These are phyloP conservation scores for Hypericum androsaemum DNA, from an alignment of 345 rosid species.

Conservation along the genomic window DNA sequence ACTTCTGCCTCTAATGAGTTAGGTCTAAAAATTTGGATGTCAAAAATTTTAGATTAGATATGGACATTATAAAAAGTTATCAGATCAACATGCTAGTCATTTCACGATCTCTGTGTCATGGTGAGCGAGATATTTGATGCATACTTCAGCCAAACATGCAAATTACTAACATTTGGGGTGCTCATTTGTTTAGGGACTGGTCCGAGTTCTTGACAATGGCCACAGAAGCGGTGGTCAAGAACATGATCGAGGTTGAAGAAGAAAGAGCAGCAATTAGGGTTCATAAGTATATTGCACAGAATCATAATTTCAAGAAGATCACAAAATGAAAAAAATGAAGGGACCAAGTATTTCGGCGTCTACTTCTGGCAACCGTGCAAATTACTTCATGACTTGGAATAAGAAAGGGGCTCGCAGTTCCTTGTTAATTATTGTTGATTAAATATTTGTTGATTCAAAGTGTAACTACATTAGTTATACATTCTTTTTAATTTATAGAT, in stretches of 20 bases:
- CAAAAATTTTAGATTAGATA: no score
- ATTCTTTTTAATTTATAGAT: no score
- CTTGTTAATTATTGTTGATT: neutral
- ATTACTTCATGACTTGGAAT: neutral
- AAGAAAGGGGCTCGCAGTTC: neutral
- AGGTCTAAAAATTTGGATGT: no score
- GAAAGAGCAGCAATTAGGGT: conserved; percentile 11
- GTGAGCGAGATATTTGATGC: neutral
- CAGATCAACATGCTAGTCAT: no score
- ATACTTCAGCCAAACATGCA: neutral
- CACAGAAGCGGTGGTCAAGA: conserved; percentile 54
- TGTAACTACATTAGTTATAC: neutral
- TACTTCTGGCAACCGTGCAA: no score
- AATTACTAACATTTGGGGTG: neutral
- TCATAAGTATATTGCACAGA: conserved; percentile 12
- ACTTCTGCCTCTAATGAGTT: no score
- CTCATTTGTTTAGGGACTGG: conserved; percentile 54
- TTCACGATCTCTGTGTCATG: no score
- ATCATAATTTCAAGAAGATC: neutral
- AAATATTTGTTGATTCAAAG: neutral
- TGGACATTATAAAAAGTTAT: no score
- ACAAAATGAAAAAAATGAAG: no score
- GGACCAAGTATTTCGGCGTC: no score
- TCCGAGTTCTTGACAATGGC: conserved; percentile 55
- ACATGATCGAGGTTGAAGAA: conserved; percentile 49